Conservation (phyloP, 1,139 yeast species). For the Yamadazyma sp. region DNA sequence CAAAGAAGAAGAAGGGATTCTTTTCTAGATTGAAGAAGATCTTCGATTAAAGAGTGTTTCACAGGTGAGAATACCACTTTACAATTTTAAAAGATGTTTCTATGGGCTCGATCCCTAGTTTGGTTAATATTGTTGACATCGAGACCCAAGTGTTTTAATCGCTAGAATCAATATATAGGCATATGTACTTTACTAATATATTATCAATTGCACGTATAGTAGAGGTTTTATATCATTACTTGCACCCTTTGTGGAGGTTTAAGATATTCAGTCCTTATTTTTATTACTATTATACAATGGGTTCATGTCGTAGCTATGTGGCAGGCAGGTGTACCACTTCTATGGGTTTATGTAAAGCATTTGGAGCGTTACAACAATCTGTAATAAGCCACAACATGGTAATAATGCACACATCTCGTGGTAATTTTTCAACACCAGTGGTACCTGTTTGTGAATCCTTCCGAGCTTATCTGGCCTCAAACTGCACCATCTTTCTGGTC, state of each 20-base stretch:
- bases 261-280: no score
- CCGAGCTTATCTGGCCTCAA: slow-evolving; percentile 44
- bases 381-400: no score
- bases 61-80: not conserved
- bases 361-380: no score
- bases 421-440: no score
- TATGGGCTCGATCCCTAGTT: no score
- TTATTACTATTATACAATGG: slow-evolving; percentile 8
- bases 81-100: not conserved
- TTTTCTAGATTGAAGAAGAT: slow-evolving; percentile 48
- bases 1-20: slow-evolving; percentile 48
- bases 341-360: no score
- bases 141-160: not conserved
- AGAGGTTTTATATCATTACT: no score
- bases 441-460: not conserved
- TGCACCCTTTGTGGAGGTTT: no score
- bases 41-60: slow-evolving; percentile 25
- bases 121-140: not conserved
- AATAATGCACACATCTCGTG: no score
- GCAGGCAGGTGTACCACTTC: no score
- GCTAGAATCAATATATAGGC: slow-evolving; percentile 7
- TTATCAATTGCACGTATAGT: no score
- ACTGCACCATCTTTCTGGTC: slow-evolving; percentile 88
- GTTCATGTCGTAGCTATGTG: no score
- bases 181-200: slow-evolving; percentile 12